These are phyloP conservation scores for Phaeosphaeria sp. DNA, from an alignment of 2,329 filamentous ascomycete genomes.

Conservation along the genomic window DNA sequence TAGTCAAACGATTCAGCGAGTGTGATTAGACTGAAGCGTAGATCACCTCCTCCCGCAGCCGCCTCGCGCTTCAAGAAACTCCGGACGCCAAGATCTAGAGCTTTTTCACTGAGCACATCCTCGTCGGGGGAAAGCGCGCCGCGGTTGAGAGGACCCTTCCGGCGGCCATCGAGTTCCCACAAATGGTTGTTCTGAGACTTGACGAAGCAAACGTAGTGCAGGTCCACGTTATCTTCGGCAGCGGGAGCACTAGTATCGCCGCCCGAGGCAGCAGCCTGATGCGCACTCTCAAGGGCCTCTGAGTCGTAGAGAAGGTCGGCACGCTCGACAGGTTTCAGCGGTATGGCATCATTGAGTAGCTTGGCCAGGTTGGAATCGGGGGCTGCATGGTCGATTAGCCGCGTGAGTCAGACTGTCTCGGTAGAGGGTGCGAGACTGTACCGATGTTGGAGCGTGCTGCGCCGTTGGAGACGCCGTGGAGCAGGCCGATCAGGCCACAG, in stretches of 20 bases:
- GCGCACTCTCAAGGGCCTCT: slow-evolving; percentile 75
- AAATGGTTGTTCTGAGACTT: slow-evolving; percentile 72
- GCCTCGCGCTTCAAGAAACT: slow-evolving; percentile 65
- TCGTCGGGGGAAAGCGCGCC: slow-evolving; percentile 52
- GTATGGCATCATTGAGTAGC: slow-evolving; percentile 73
- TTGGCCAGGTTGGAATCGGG: slow-evolving; percentile 65
- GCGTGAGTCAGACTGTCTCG: not conserved
- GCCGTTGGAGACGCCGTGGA: slow-evolving; percentile 86
- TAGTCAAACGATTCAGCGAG: slow-evolving; percentile 64
- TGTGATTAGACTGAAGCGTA: slow-evolving; percentile 69
- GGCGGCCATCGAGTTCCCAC: slow-evolving; percentile 80
- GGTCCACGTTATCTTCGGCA: slow-evolving; percentile 81
- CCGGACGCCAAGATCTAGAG: slow-evolving; percentile 72
- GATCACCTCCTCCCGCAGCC: slow-evolving; percentile 61
- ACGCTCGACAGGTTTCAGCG: slow-evolving; percentile 69
- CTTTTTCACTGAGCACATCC: slow-evolving; percentile 69
- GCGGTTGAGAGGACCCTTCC: slow-evolving; percentile 75
- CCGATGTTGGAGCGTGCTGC: slow-evolving; percentile 59
- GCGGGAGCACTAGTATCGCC: slow-evolving; percentile 82
- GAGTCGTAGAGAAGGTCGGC: slow-evolving; percentile 80
- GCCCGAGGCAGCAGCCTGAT: slow-evolving; percentile 75
- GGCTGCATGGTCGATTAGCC: slow-evolving; percentile 36
- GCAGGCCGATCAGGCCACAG: slow-evolving; percentile 87
- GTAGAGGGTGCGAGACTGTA: slow-evolving; percentile 15
- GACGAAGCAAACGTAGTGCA: slow-evolving; percentile 96